Percentiles rank a stretch among this genome's conserved stretches.
phyloP scores from a whole-genome alignment of 495 filamentous ascomycete species.

The Acidomyces sp. region DNA sequence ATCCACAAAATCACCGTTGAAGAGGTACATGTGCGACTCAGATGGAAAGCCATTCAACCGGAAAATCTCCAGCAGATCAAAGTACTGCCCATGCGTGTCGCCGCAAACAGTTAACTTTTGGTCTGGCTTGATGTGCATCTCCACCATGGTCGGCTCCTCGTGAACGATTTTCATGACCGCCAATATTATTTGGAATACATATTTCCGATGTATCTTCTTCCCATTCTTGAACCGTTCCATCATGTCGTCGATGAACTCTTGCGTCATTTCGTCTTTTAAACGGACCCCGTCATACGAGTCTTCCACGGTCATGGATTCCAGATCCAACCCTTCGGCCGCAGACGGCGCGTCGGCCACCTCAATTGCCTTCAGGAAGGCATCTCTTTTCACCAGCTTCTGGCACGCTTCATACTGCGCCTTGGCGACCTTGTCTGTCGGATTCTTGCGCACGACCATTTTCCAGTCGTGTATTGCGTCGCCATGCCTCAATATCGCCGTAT shows the following conservation, averaged over 20 bases:
- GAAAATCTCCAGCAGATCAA: slow-evolving; percentile 94
- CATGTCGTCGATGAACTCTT: slow-evolving; percentile 96
- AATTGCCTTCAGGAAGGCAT: slow-evolving; percentile 89
- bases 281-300: slow-evolving; percentile 69
- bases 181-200: slow-evolving; percentile 88
- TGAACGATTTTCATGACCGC: slow-evolving; percentile 81
- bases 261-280: slow-evolving; percentile 75
- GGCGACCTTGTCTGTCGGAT: slow-evolving; percentile 77
- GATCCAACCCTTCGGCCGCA: slow-evolving; percentile 76
- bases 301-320: slow-evolving; percentile 74
- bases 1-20: slow-evolving; percentile 99
- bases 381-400: slow-evolving; percentile 78
- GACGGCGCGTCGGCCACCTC: slow-evolving; percentile 84
- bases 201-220: slow-evolving; percentile 91
- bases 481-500: slow-evolving; percentile 77
- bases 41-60: slow-evolving; percentile 72
- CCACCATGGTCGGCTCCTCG: slow-evolving; percentile 92
- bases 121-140: slow-evolving; percentile 66
- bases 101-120: slow-evolving; percentile 85
- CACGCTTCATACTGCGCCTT: slow-evolving; percentile 81
- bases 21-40: slow-evolving; percentile 81
- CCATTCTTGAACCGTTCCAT: slow-evolving; percentile 87
- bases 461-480: slow-evolving; percentile 84
- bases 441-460: slow-evolving; percentile 75
- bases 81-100: slow-evolving; percentile 98